Base-by-base conservation (phyloP, 345 rosid species). In the Raphanus sativus region DNA sequence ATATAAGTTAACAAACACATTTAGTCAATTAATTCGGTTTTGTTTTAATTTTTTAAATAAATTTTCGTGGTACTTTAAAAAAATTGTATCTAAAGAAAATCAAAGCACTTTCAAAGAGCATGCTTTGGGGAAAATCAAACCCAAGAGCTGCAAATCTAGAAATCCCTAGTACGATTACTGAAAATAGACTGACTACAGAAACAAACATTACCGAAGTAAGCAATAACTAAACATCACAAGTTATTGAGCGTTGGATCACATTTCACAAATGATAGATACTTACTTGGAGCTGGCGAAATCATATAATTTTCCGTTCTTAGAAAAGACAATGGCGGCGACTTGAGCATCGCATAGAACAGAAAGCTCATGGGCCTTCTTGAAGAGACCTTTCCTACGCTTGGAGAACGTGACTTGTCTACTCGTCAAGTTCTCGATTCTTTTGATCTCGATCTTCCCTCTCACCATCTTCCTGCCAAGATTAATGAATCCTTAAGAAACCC, bases 361-460 rank as follows among this genome's bases (percentile, higher is more conserved):
- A 55, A 87, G 83, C 87, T 87, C 90, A 42, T 55, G 66, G 67
- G 90, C 89, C 70, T 87, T 87, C 89, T 87, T 87, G 63, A 87
- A 17, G 25, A 87, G 80, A 59, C 90, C 90, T 21, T 50, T 85
- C 76, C 85, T 81, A 30, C 90, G 81, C 75, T 87, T 87, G 3
- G 85, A 84, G 71, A 87, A 87, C 8, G 90, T 82, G 73, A 84
- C 90, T 77, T 86, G 90, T 65, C 90, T 71, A 80, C 87, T 84
- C 11, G 85, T 67, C 8, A 61, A 36, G 69, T 84, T 84, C 81
- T 87, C 90, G 48, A 87, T 87, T 74, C 75, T 78, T 74, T 62
- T 86, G 77, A 87, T 80, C 71, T 87, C 56, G 61, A 83, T 60
- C 80, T 84, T 87, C 12, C 90, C 87, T 69, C 87, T 83, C 82